Percentiles rank a stretch among this genome's conserved stretches.
Conservation (phyloP, 2,329 filamentous ascomycete species). For the Pseudogymnoascus sp. region DNA sequence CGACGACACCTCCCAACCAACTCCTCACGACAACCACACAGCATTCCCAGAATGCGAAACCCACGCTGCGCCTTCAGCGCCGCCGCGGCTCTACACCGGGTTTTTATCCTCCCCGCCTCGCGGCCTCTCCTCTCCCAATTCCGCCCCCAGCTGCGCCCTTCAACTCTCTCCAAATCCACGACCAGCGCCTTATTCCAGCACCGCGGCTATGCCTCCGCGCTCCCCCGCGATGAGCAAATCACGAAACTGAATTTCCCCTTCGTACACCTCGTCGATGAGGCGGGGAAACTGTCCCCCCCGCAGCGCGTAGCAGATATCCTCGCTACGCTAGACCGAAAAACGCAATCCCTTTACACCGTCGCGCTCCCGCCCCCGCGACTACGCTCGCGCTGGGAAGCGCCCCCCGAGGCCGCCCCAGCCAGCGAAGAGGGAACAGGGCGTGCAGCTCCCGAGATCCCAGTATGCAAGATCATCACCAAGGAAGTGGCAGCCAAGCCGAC, state of each 20-base stretch:
- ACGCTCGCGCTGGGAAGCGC: not conserved
- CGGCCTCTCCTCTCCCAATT: constrained; percentile 21
- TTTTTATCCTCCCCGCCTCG: constrained; percentile 37
- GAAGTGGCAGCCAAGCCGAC: constrained; percentile 37
- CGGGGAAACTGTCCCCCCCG: constrained; percentile 28
- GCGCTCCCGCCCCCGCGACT: constrained; percentile 25
- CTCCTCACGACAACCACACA: not conserved
- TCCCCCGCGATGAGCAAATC: constrained; percentile 43
- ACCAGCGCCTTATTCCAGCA: not conserved
- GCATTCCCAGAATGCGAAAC: constrained; percentile 20
- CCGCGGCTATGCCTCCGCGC: constrained; percentile 18
- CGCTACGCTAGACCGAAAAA: constrained; percentile 39
- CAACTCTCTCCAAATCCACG: constrained; percentile 10
- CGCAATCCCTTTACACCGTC: constrained; percentile 45
- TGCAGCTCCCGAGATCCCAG: constrained; percentile 41
- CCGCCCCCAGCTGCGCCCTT: constrained; percentile 15
- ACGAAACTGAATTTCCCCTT: constrained; percentile 26
- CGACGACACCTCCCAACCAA: not conserved
- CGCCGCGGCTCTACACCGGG: constrained; percentile 39
- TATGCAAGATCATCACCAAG: constrained; percentile 66
- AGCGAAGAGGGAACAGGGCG: constrained; percentile 28
- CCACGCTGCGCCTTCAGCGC: constrained; percentile 34
- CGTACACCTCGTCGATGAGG: constrained; percentile 37
- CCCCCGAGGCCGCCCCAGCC: not conserved
- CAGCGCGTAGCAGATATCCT: constrained; percentile 34